Base-by-base conservation (phyloP, 2,329 filamentous ascomycete species). In the Arthrobotrys sphaeroides region DNA sequence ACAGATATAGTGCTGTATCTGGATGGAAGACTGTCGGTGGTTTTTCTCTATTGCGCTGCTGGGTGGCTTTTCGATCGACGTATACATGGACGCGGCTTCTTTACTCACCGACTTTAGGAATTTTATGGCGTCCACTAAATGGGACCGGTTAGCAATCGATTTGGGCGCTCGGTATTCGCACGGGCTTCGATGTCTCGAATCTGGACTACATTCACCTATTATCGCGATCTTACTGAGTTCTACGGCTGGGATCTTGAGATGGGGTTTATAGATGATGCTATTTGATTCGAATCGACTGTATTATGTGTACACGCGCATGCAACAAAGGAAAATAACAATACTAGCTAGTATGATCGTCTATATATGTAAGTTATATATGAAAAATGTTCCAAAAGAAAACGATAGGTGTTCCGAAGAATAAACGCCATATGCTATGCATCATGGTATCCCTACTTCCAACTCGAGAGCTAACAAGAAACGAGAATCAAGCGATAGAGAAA, bases 371-470 rank as follows among this genome's bases (percentile, higher is more conserved):
- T 31, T 36, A 9, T 16, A 22, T 26, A 40, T 22, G 10, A 9
- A 66, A 4, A 22, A 47, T 26, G 6, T 53, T 53, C 38, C 55
- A 43, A 45, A 53, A 65, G 42, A n/a, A n/a, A n/a, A n/a, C n/a
- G n/a, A n/a, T n/a, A n/a, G n/a, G n/a, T n/a, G 33, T 20, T 53
- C 43, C 43, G 33, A 45, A 55, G 36, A 59, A 28, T 59, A 57
- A 73, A 73, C 68, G 68, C 68, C 68, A 65, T 51, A 66, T 62
- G 68, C 60, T 73, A 73, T 73, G 68, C 68, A 66, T 72, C 67
- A 72, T 72, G 67, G 67, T 72, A 62, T 72, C 65, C 65, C 22
- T 61, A 36, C 61, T 43, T 47, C 47, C 47, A 33, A 13, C 26
- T 40, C 43, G 49, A n/a, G n/a, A 16, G 45, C 43, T 38, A 59